Conservation (phyloP, 2,329 filamentous ascomycete species). For the Daldinia eschscholtzii region DNA sequence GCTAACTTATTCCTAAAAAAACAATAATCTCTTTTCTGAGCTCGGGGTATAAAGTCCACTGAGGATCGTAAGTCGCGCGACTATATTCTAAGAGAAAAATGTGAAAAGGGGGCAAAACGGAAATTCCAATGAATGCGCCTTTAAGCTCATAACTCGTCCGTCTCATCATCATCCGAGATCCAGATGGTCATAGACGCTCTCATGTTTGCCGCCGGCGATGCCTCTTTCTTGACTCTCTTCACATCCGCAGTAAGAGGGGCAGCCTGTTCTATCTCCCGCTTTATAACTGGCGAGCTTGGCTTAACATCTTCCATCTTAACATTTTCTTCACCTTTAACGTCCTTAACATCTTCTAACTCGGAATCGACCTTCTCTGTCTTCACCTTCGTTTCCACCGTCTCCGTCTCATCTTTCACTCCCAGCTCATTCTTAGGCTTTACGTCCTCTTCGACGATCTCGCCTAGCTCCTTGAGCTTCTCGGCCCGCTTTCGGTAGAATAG, state of each 20-base stretch:
- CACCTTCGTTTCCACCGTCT: conserved; percentile 23
- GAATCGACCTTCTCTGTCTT: conserved; percentile 11
- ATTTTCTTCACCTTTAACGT: conserved; percentile 23
- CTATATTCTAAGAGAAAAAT: background rate
- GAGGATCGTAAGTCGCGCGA: background rate
- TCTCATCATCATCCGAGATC: conserved; percentile 50
- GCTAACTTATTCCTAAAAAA: background rate
- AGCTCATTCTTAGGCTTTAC: conserved; percentile 24
- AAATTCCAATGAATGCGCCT: conserved; percentile 17
- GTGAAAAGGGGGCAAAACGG: background rate
- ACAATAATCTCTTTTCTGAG: background rate
- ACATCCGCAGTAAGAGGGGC: background rate
- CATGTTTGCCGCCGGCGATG: conserved; percentile 21
- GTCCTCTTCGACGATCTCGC: conserved; percentile 41
- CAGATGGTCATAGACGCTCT: conserved; percentile 44
- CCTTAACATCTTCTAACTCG: conserved; percentile 8
- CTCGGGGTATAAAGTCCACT: background rate
- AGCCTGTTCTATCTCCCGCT: conserved; percentile 17
- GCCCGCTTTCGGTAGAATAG: conserved; percentile 80
- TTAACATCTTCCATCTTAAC: conserved; percentile 20
- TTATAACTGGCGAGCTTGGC: conserved; percentile 21
- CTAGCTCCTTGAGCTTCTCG: conserved; percentile 59
- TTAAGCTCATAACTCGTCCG: conserved; percentile 48
- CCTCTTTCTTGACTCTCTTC: conserved; percentile 29
- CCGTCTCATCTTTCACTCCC: conserved; percentile 20